phyloP scores from a whole-genome alignment of 176 grass and related monocot species.

The Ensete glaucum region DNA sequence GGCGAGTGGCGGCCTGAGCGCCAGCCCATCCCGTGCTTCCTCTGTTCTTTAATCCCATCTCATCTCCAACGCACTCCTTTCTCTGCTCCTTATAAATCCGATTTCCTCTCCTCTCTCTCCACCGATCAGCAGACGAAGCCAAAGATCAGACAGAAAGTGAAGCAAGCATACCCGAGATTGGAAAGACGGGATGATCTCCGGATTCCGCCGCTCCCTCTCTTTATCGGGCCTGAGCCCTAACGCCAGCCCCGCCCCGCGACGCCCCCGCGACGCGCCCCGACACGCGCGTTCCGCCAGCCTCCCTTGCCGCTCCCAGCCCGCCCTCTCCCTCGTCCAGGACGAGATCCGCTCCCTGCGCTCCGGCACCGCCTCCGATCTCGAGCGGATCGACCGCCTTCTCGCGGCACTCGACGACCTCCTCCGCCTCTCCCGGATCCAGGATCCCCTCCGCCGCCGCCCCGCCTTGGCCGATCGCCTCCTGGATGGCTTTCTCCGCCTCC shows the following conservation, averaged over 20 bases:
- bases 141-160: neutral
- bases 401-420: slow-evolving; percentile 40
- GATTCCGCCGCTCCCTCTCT: slow-evolving; percentile 71
- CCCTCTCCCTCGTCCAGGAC: slow-evolving; percentile 43
- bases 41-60: neutral
- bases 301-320: slow-evolving; percentile 57
- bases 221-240: slow-evolving; percentile 20
- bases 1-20: no score
- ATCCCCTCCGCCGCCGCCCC: slow-evolving; percentile 7
- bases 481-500: slow-evolving; percentile 54
- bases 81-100: neutral
- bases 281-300: slow-evolving; percentile 50
- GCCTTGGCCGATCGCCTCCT: slow-evolving; percentile 38
- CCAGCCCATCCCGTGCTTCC: neutral
- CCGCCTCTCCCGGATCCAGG: slow-evolving; percentile 37
- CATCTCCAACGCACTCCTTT: neutral
- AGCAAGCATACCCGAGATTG: neutral
- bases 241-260: neutral
- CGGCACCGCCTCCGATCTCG: slow-evolving; percentile 15
- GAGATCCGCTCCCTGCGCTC: slow-evolving; percentile 23
- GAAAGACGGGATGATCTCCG: slow-evolving; percentile 29
- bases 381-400: slow-evolving; percentile 37
- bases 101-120: neutral
- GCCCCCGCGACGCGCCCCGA: neutral
- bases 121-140: neutral